A percentile compares a stretch with the other conserved stretches of the same genome.
These are phyloP conservation scores for Quercus phellos DNA, from an alignment of 331 rosid species.

Conservation along the genomic window DNA sequence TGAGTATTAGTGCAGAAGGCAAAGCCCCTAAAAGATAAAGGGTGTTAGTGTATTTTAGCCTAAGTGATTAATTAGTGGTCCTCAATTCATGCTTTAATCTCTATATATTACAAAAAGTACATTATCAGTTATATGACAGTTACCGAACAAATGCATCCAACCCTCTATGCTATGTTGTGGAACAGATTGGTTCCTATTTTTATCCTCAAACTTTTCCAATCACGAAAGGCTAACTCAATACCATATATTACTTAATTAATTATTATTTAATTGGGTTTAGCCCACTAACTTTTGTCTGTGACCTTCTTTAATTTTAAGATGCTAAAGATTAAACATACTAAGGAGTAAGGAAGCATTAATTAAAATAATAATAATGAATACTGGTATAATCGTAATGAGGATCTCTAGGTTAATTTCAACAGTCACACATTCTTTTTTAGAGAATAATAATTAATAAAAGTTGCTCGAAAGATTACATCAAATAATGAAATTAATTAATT, in stretches of 20 bases:
- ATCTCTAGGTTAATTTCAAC: no score
- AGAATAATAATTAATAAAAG: neutral
- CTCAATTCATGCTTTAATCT: neutral
- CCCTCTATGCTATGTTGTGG: neutral
- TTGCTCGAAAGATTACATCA: neutral
- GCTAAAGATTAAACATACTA: neutral
- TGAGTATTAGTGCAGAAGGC: no score
- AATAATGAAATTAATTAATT: neutral
- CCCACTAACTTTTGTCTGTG: neutral
- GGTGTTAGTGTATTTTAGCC: no score
- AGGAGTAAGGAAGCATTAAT: neutral
- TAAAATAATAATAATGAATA: no score
- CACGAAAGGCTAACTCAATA: constrained; percentile 2
- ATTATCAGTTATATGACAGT: constrained; percentile 6
- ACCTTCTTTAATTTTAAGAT: neutral
- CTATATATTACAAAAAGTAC: neutral
- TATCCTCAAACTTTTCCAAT: neutral
- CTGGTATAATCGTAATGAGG: no score
- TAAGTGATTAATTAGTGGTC: no score
- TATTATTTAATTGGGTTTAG: neutral
- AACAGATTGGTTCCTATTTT: neutral
- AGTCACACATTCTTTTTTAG: no score
- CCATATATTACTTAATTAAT: neutral
- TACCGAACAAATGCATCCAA: constrained; percentile 23
- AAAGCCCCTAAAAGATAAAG: no score